Evolutionary conservation across 1,284 basidiomycete genomes (phyloP), one percentile per base, ranked within the genome.

Genomic region (Cerrena zonata): DNA sequence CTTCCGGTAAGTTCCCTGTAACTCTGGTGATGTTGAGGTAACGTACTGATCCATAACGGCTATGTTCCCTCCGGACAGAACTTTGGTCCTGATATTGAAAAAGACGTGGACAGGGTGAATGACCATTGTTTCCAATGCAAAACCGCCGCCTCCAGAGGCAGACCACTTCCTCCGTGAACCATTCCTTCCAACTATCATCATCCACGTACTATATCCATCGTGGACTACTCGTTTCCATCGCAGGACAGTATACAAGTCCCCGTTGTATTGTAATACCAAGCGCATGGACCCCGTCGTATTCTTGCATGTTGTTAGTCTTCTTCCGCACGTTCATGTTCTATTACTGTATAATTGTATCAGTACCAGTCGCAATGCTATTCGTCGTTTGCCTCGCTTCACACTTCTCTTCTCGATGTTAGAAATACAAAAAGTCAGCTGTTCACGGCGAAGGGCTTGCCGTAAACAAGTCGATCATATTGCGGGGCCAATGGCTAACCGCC

Each of bases 1-100:
- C 64, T 71, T 49, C 74, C 75, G 67, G 84, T 82, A 60, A 62
- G 76, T 54, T 12, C 40, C 40, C 45, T 22, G 10, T 21, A 34
- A 4, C 50, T 37, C 24, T 23, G 38, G 37, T 42, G 13, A 42
- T 21, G 21, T 12, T 25, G 46, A 25, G 5, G n/a, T n/a, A 18
- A 24, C 21, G 5, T 23, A 39, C 42, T 48, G 15, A 45, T 40
- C 22, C 48, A 5, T 34, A 21, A 43, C 41, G 15, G 38, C 13
- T 36, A 18, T 48, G n/a, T 27, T 48, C 23, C 23, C 30, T 22
- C 38, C 45, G 15, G 15, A 34, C 56, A 71, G 69, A 65, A 67
- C 60, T 71, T 64, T 49, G 70, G 70, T 5, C 62, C 64, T n/a
- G 70, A 71, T 44, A 61, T 71, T 23, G 66, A 71, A 54, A 69